Percentiles rank a stretch among this genome's conserved stretches.
phyloP scores from a whole-genome alignment of 1,139 yeast genomes.

The Scheffersomyces quercinus region DNA sequence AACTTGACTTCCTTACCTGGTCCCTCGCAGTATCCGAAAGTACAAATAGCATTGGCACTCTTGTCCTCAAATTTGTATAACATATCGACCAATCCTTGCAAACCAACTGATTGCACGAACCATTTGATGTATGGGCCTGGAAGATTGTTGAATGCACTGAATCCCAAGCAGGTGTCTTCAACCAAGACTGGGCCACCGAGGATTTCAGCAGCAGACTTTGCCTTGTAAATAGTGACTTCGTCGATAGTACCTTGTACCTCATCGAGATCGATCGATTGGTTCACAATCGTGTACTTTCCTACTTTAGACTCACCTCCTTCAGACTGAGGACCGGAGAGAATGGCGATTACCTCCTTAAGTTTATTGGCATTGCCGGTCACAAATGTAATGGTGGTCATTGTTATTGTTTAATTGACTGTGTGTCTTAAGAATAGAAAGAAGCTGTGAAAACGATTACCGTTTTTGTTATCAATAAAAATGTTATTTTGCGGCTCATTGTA shows the following conservation, averaged over 20 bases:
- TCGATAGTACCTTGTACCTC: slow-evolving; percentile 90
- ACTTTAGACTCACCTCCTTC: slow-evolving; percentile 32
- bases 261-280: slow-evolving; percentile 71
- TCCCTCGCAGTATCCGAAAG: slow-evolving; percentile 88
- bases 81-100: slow-evolving; percentile 74
- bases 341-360: slow-evolving; percentile 77
- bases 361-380: slow-evolving; percentile 91
- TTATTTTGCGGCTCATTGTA: too few relatives aligned
- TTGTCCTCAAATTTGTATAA: slow-evolving; percentile 80
- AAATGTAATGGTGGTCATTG: slow-evolving; percentile 48
- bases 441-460: background rate
- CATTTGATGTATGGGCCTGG: slow-evolving; percentile 95
- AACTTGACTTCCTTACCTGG: slow-evolving; percentile 69
- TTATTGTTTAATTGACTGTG: background rate
- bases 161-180: slow-evolving; percentile 92
- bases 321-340: slow-evolving; percentile 43
- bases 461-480: too few relatives aligned
- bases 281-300: slow-evolving; percentile 57
- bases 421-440: background rate
- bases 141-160: slow-evolving; percentile 71
- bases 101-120: slow-evolving; percentile 76
- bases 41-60: slow-evolving; percentile 84
- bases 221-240: slow-evolving; percentile 81
- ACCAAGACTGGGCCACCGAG: slow-evolving; percentile 78
- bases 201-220: slow-evolving; percentile 67